phyloP scores from a whole-genome alignment of 306 rosid species.

The Vachellia collinsii region DNA sequence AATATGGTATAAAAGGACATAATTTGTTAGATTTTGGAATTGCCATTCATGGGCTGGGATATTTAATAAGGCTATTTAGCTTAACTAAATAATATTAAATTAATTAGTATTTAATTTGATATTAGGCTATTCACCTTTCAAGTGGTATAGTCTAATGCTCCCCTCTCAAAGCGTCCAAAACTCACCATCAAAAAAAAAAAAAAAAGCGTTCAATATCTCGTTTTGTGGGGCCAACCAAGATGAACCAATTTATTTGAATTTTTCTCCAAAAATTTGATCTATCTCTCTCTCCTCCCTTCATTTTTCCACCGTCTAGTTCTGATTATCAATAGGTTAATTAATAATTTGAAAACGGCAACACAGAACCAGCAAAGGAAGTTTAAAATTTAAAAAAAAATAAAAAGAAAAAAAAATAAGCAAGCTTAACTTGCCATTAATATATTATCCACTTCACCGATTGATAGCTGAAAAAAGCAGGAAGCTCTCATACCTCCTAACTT shows the following conservation, averaged over 20 bases:
- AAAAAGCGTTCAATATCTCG: constrained; percentile 24
- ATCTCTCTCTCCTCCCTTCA: background rate
- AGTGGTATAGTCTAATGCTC: constrained; percentile 10
- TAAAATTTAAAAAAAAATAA: background rate
- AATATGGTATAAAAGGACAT: background rate
- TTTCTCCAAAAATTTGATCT: background rate
- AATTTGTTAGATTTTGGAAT: no score
- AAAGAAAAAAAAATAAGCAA: background rate
- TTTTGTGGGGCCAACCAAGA: constrained; percentile 22
- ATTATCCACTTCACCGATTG: background rate
- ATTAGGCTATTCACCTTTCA: background rate
- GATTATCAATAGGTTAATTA: background rate
- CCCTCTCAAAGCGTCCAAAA: background rate
- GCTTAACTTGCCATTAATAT: background rate
- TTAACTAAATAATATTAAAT: no score
- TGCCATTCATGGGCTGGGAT: no score
- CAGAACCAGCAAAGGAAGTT: background rate
- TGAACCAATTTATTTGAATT: background rate
- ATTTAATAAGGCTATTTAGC: no score
- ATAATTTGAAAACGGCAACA: background rate
- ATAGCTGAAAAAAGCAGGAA: constrained; percentile 33
- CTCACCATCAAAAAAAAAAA: no score
- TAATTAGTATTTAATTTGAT: no score
- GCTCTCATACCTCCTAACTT: constrained; percentile 30
- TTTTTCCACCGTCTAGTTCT: background rate